Evolutionary conservation across 2,329 filamentous ascomycete genomes (phyloP).

Genomic region (Didymellaceae sp.): DNA sequence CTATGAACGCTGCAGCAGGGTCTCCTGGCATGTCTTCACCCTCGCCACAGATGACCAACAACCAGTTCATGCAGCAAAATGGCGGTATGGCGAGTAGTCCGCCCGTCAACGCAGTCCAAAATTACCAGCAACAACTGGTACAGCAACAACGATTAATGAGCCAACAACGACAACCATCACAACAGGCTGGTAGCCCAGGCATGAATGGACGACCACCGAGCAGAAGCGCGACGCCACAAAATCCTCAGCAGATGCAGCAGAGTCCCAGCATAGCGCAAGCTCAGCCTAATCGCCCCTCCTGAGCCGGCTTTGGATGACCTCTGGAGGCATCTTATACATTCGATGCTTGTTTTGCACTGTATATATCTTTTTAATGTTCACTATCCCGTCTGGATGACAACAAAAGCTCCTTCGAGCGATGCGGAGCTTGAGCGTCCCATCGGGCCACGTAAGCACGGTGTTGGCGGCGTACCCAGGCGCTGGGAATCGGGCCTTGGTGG

Average conservation of each 20-base stretch:
- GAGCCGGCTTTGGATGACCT: constrained; percentile 18
- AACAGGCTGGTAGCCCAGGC: constrained; percentile 42
- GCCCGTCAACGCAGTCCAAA: constrained; percentile 44
- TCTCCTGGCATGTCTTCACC: constrained; percentile 38
- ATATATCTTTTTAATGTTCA: constrained; percentile 41
- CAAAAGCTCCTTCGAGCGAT: constrained; percentile 1
- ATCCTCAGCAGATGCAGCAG: constrained; percentile 43
- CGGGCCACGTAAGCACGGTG: constrained; percentile 8
- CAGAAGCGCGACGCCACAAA: constrained; percentile 49
- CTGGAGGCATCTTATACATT: constrained; percentile 24
- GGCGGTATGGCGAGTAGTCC: constrained; percentile 39
- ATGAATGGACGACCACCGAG: constrained; percentile 43
- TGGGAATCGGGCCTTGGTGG: constrained; percentile 1
- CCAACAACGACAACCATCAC: constrained; percentile 31
- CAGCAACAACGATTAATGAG: constrained; percentile 49
- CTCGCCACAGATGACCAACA: constrained; percentile 43
- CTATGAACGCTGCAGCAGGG: constrained; percentile 48
- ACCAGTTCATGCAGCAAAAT: constrained; percentile 44
- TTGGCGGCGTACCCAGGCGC: constrained; percentile 14
- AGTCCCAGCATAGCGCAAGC: constrained; percentile 45
- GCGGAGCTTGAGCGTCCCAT: neutral
- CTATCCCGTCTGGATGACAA: constrained; percentile 4
- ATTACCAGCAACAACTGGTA: constrained; percentile 47
- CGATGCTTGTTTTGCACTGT: constrained; percentile 31
- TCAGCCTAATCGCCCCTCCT: constrained; percentile 26